Base-by-base conservation (phyloP, 441 rosid species). In the Gossypium davidsonii region DNA sequence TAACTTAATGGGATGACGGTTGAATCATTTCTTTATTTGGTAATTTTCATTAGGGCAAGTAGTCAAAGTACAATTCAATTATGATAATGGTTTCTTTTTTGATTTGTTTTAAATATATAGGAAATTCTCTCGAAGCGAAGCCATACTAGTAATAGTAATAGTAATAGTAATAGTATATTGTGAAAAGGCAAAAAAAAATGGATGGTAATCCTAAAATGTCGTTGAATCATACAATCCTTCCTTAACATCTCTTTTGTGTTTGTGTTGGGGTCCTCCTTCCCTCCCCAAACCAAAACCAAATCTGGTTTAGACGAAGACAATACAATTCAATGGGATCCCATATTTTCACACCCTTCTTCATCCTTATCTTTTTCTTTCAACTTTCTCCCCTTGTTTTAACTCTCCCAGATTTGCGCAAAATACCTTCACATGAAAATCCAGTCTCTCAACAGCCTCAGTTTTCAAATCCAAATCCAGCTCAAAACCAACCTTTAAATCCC, bases 271-370 rank as follows among this genome's bases (percentile, higher is more conserved):
- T 39, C 44, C 11, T 39, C 44, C 44, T 11, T 8, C 11, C 44
- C 11, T 39, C 44, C 44, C 44, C 11, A 39, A 8, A 39, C 44
- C 44, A 39, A 39, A 39, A 39, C 44, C 44, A 39, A 37, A 37
- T 37, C 10, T 37, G 10, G 42, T 37, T 37, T 37, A 37, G 10
- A 53, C 23, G 10, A 53, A 20, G 10, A 56, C 34, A 23, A 74
- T 8, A 58, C 44, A 39, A 39, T 39, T 67, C 67, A 58, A 67
- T 74, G 73, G 60, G 18, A 28, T 20, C 58, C 2, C 77, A 57
- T 6, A 46, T 67, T 42, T 44, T 58, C 20, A 18, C 72, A 57
- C 6, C 49, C 48, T 46, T 57, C 51, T 12, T 74, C 51, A 2
- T 74, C 60, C 39, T 74, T 25, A 2, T 67, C 73, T 23, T 74